phyloP scores from a whole-genome alignment of 129 eudicot species.

The Gnaphalium uliginosum region DNA sequence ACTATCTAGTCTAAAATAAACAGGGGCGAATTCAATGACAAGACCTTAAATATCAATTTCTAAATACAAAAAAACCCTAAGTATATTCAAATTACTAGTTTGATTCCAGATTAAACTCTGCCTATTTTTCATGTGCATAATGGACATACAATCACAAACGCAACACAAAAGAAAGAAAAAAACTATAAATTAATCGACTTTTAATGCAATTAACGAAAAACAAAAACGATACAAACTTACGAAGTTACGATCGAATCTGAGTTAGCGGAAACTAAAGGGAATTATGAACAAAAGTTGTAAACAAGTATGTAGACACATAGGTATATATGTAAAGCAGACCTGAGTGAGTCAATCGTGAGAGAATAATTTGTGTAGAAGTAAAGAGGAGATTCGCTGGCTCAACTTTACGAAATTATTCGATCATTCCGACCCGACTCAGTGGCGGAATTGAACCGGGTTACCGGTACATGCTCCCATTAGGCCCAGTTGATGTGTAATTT shows the following conservation, averaged over 20 bases:
- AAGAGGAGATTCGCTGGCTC: not conserved
- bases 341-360: not conserved
- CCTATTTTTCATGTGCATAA: not conserved
- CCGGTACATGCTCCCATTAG: too few species aligned
- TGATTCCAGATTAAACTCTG: not conserved
- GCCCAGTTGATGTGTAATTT: too few species aligned
- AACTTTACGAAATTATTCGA: not conserved
- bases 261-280: not conserved
- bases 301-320: not conserved
- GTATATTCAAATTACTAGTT: not conserved
- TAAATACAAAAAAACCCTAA: not conserved
- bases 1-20: not conserved
- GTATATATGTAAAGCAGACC: too few species aligned
- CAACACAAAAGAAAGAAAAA: not conserved
- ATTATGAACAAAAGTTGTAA: not conserved
- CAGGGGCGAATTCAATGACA: not conserved
- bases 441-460: too few species aligned
- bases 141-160: not conserved
- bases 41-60: slow-evolving; percentile 2
- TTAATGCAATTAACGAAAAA: not conserved
- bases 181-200: not conserved
- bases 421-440: not conserved
- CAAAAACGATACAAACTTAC: not conserved
- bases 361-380: not conserved
- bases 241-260: not conserved